A percentile compares a stretch with the other conserved stretches of the same genome.
These are phyloP conservation scores for Fusarium subglutinans DNA, from an alignment of 2,329 filamentous ascomycete genomes.

Conservation along the genomic window DNA sequence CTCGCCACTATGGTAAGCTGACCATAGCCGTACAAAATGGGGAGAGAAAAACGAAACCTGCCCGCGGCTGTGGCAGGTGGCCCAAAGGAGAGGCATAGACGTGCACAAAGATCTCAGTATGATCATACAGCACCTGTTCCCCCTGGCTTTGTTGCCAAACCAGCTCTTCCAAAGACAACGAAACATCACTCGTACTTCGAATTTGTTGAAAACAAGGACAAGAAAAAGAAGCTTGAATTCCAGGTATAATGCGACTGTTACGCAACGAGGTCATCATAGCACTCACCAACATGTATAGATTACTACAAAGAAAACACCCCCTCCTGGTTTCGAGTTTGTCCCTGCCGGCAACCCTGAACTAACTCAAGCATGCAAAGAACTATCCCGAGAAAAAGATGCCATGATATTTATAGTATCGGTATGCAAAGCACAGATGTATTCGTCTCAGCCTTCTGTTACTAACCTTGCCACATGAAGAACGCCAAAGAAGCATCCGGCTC, in stretches of 20 bases:
- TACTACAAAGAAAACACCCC: slow-evolving; percentile 61
- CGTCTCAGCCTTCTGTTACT: not conserved
- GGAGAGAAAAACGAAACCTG: slow-evolving; percentile 48
- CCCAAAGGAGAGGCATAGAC: slow-evolving; percentile 50
- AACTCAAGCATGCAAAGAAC: slow-evolving; percentile 69
- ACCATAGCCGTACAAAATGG: slow-evolving; percentile 46
- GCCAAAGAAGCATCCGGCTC: slow-evolving; percentile 43
- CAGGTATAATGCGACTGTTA: slow-evolving; percentile 57
- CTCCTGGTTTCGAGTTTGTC: slow-evolving; percentile 70
- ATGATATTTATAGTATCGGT: slow-evolving; percentile 75
- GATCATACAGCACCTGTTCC: slow-evolving; percentile 48
- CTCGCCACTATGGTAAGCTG: slow-evolving; percentile 43
- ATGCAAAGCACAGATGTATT: slow-evolving; percentile 41
- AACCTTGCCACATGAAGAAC: slow-evolving; percentile 38
- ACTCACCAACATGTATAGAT: slow-evolving; percentile 55
- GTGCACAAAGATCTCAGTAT: slow-evolving; percentile 46
- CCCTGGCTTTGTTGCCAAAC: slow-evolving; percentile 50
- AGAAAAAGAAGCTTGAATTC: slow-evolving; percentile 70
- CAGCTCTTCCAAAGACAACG: slow-evolving; percentile 52
- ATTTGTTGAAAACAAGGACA: slow-evolving; percentile 70
- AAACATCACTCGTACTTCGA: slow-evolving; percentile 72
- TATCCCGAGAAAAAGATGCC: slow-evolving; percentile 68
- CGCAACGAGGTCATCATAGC: slow-evolving; percentile 28
- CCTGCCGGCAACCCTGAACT: slow-evolving; percentile 70
- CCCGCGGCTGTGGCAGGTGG: slow-evolving; percentile 45